phyloP scores from a whole-genome alignment of 345 rosid species.

The Citrus glauca region DNA sequence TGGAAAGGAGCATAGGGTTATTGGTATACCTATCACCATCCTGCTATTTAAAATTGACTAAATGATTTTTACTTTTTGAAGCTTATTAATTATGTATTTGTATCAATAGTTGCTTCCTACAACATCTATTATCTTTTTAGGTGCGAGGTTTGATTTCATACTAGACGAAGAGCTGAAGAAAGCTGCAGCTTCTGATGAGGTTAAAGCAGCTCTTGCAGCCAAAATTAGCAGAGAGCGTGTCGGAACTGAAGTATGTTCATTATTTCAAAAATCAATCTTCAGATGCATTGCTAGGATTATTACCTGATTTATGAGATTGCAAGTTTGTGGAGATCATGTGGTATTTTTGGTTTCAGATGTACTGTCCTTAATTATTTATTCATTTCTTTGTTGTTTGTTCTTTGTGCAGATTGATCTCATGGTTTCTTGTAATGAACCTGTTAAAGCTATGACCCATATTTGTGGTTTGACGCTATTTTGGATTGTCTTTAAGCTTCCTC shows the following conservation, averaged over 20 bases:
- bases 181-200: slow-evolving; percentile 76
- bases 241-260: slow-evolving; percentile 71
- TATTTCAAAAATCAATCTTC: not conserved
- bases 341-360: not conserved
- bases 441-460: slow-evolving; percentile 57
- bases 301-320: slow-evolving; percentile 9
- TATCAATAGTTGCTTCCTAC: not conserved
- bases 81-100: not conserved
- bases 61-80: not conserved
- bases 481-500: slow-evolving; percentile 64
- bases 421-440: slow-evolving; percentile 80
- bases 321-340: not conserved
- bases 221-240: slow-evolving; percentile 92
- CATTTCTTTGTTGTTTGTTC: slow-evolving; percentile 19
- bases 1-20: not conserved
- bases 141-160: slow-evolving; percentile 78
- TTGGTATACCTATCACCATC: not conserved
- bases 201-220: slow-evolving; percentile 73
- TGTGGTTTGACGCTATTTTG: slow-evolving; percentile 59
- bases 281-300: not conserved
- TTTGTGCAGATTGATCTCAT: slow-evolving; percentile 76
- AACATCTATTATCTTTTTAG: slow-evolving; percentile 35
- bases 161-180: slow-evolving; percentile 70
- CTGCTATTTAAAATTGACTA: not conserved
- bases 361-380: slow-evolving; percentile 1